Conservation (phyloP, 805 yeast species). For the Komagataella phaffii region DNA sequence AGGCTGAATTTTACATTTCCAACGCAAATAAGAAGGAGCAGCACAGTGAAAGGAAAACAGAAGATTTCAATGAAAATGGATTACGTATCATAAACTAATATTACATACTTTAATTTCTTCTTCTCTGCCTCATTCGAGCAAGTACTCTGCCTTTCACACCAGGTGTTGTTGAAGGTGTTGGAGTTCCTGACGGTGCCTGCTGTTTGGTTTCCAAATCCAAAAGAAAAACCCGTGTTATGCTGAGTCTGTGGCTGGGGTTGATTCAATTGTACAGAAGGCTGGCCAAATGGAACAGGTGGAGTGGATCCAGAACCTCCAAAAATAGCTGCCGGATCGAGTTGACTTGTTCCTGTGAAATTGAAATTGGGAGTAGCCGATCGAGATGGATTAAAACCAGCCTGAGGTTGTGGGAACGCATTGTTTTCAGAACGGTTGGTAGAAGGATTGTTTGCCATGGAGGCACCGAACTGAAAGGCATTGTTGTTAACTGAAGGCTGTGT, state of each 20-base stretch:
- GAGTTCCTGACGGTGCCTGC: neutral
- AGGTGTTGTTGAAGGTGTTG: neutral
- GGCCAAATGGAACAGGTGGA: neutral
- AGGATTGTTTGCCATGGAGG: neutral
- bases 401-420: slow-evolving; percentile 2
- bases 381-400: slow-evolving; percentile 10
- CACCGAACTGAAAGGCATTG: neutral
- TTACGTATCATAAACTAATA: neutral
- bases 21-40: neutral
- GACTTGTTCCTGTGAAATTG: slow-evolving; percentile 16
- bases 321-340: slow-evolving; percentile 15
- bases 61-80: neutral
- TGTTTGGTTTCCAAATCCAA: neutral
- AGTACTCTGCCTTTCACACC: slow-evolving; percentile 1
- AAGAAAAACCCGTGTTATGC: neutral
- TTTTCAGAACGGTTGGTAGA: slow-evolving; percentile 1
- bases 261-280: neutral
- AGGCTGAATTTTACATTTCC: neutral
- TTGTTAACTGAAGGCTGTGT: neutral
- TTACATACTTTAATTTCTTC: slow-evolving; percentile 7
- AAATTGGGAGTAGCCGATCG: slow-evolving; percentile 17
- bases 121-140: slow-evolving; percentile 10
- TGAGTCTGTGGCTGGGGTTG: neutral
- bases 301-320: slow-evolving; percentile 10
- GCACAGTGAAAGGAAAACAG: neutral